A percentile compares a stretch with the other conserved stretches of the same genome.
These are phyloP conservation scores for Metschnikowia peoriensis DNA, from an alignment of 805 yeast species.

Conservation along the genomic window DNA sequence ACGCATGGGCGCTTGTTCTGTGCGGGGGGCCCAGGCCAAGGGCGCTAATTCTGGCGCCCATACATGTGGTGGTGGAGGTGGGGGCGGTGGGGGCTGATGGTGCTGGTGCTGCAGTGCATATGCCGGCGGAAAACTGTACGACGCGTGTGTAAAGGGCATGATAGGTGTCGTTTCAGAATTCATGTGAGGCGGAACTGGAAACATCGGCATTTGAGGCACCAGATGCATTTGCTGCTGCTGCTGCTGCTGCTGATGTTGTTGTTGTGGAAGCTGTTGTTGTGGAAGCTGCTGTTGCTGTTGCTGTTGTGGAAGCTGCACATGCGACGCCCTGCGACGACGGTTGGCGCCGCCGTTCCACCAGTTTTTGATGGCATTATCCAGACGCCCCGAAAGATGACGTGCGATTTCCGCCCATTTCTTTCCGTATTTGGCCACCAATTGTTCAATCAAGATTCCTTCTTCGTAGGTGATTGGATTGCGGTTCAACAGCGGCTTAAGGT, in stretches of 20 bases:
- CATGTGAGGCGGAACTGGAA: background rate
- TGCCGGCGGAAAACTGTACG: background rate
- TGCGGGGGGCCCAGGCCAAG: background rate
- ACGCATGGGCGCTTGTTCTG: background rate
- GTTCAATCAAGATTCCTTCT: constrained; percentile 80
- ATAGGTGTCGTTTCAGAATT: background rate
- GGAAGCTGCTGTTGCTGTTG: background rate
- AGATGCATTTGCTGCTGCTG: background rate
- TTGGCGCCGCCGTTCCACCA: constrained; percentile 98
- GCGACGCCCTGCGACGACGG: constrained; percentile 58
- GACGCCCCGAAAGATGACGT: constrained; percentile 78
- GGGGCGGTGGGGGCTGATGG: background rate
- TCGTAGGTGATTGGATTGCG: constrained; percentile 80
- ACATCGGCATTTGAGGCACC: background rate
- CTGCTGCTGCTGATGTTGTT: background rate
- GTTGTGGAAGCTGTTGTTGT: background rate
- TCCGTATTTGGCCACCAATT: constrained; percentile 74
- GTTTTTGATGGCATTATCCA: constrained; percentile 89
- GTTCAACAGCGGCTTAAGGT: constrained; percentile 79
- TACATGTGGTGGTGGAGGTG: background rate
- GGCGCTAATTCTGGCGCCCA: background rate
- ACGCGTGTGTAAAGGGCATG: background rate
- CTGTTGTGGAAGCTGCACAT: constrained; percentile 8
- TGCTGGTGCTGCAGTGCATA: background rate
- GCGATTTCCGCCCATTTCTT: constrained; percentile 95